Evolutionary conservation across 768 basidiomycete species (phyloP).

Genomic region (Ramaria rubella): DNA sequence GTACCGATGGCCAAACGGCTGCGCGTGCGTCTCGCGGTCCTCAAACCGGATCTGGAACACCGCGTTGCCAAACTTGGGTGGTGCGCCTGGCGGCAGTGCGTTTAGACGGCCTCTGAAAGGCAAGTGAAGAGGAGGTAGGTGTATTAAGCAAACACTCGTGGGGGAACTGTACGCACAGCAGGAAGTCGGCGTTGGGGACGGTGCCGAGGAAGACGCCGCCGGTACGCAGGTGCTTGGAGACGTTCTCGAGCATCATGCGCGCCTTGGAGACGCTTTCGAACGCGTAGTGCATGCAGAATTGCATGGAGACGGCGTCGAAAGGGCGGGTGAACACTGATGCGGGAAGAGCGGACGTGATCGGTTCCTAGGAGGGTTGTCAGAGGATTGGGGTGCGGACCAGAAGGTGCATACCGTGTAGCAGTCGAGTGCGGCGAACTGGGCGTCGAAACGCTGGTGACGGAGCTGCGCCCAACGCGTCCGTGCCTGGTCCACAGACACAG

Average conservation of each 20-base stretch:
- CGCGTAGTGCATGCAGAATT: slow-evolving; percentile 99
- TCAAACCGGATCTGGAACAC: slow-evolving; percentile 89
- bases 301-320: slow-evolving; percentile 96
- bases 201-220: slow-evolving; percentile 98
- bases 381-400: not conserved
- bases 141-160: not conserved
- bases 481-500: slow-evolving; percentile 86
- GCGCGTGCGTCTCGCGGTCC: slow-evolving; percentile 35
- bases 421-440: slow-evolving; percentile 79
- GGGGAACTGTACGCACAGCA: slow-evolving; percentile 54
- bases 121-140: not conserved
- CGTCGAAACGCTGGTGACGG: slow-evolving; percentile 56
- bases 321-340: slow-evolving; percentile 52
- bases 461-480: slow-evolving; percentile 52
- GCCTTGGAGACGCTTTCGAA: slow-evolving; percentile 88
- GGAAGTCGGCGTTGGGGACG: slow-evolving; percentile 79
- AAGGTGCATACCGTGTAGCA: slow-evolving; percentile 58
- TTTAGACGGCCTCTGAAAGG: slow-evolving; percentile 61
- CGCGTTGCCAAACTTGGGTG: slow-evolving; percentile 82
- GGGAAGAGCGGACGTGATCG: slow-evolving; percentile 63
- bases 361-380: slow-evolving; percentile 27
- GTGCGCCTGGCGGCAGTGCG: slow-evolving; percentile 56
- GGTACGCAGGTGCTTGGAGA: slow-evolving; percentile 64
- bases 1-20: slow-evolving; percentile 85
- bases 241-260: slow-evolving; percentile 89